Percentiles rank a stretch among this genome's conserved stretches.
phyloP scores from a whole-genome alignment of 345 rosid species.

The Eucalyptus marginata region DNA sequence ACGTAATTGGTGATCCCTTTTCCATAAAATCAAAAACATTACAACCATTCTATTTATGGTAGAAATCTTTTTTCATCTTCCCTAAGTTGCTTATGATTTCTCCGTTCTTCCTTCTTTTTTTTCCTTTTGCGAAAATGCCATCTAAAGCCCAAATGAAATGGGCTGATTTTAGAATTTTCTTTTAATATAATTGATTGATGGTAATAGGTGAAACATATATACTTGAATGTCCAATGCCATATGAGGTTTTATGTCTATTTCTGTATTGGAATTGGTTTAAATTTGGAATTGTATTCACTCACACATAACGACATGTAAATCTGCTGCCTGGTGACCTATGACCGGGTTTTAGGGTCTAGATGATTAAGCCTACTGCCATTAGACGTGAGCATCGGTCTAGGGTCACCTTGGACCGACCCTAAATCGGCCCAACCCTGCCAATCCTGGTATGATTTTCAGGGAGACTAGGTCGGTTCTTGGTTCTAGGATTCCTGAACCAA shows the following conservation, averaged over 20 bases:
- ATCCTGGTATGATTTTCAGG: accelerated
- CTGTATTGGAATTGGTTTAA: background rate
- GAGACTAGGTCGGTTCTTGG: accelerated
- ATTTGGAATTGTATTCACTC: background rate
- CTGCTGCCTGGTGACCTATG: background rate
- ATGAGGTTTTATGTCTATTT: background rate
- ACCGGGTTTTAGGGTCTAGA: background rate
- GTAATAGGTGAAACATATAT: background rate
- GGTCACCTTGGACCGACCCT: accelerated
- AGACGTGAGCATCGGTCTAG: too few species aligned
- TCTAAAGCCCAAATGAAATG: background rate
- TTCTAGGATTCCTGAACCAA: too few species aligned
- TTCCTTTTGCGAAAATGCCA: background rate
- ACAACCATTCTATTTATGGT: background rate
- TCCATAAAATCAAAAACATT: background rate
- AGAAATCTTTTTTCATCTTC: background rate
- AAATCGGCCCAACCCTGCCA: accelerated
- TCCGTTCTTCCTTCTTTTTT: background rate
- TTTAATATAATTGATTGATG: background rate
- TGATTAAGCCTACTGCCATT: background rate
- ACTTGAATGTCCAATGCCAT: background rate
- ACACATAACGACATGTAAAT: background rate
- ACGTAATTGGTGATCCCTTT: background rate
- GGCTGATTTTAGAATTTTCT: background rate
- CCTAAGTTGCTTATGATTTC: background rate